Base-by-base conservation (phyloP, 768 basidiomycete species). In the Tremella fuciformis region DNA sequence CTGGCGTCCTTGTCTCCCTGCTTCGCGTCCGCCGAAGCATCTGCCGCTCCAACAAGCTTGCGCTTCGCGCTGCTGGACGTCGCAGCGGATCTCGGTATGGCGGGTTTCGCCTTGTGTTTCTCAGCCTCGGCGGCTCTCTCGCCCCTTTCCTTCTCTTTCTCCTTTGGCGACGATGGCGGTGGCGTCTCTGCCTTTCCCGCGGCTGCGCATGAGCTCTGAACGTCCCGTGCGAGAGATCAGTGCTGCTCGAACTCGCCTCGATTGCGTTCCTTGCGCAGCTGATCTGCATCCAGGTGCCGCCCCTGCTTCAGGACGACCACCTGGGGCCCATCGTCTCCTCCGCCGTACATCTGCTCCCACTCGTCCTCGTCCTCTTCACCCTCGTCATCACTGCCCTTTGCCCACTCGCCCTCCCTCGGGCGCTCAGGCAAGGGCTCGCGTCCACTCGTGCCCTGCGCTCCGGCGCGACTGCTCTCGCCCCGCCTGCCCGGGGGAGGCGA, bases 291-390 rank as follows among this genome's bases (percentile, higher is more conserved):
- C 42, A 96, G 80, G 79, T 96, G 92, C 73, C 89, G 93, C 24
- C 92, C 91, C 64, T 87, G 84, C 70, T 84, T 89, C 64, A 96
- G 74, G 8, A 94, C 91, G 2, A 96, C 89, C 8, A 96, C 84
- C 71, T 89, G 88, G 2, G 91, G 91, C 64, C 83, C 85, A 76
- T 93, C 91, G 67, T 91, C 91, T 0, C 74, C 83, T 11, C 70
- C 68, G n/a, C 76, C 76, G 13, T 74, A 75, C 53, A 55, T 69
- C 19, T 55, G 57, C 19, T 69, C 67, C 58, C 85, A 85, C 57
- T 89, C 88, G 52, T 85, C 85, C 13, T 83, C 87, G 64, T 38
- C 86, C 8, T 50, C 58, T 8, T 55, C 65, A 22, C 53, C 65
- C 38, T 70, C 74, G 46, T 72, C 68, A 57, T 74, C 73, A 21